Base-by-base conservation (phyloP, 2,329 filamentous ascomycete genomes). In the Trichoderma brevicompactum region DNA sequence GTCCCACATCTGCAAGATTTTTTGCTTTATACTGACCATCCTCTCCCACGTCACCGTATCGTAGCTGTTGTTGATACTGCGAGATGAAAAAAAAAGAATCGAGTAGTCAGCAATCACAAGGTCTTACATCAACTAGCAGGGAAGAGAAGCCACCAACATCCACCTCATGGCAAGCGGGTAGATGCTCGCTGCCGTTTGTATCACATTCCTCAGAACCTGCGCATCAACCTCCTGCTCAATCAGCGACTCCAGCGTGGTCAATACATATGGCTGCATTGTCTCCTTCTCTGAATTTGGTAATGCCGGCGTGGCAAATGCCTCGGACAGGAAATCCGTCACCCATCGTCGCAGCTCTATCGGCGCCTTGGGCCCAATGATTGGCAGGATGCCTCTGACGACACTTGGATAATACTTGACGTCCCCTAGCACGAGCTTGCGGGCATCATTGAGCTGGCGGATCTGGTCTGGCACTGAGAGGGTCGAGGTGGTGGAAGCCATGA, bases 311-410 rank as follows among this genome's bases (percentile, higher is more conserved):
- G 95, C 90, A 79, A 99, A 98, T 2, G 94, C 93, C 81, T 99
- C 95, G 65, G 94, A 93, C 49, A 99, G 83, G 75, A 99, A 99
- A 68, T 97, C 94, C 68, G 94, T 90, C 32, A 94, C 95, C 95
- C 95, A 99, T 89, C 94, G 84, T 78, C 93, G 90, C 73, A 98
- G 82, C 78, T 96, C 92, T 65, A 97, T 79, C 67, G 87, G 85
- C 69, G 92, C 85, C 69, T 85, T 83, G 59, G 90, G 87, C 67
- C 89, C 89, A 77, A 97, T 91, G 73, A 98, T 94, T 64, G 94
- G 93, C n/a, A 98, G 82, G 68, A 98, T 92, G 54, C 92, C 93
- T 74, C 92, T 91, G 68, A 99, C 89, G 75, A 99, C 94, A 77
- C 92, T 92, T 58, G 90, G 89, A 78, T 98, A 99, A 80, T 96